Percentiles rank a stretch among this genome's conserved stretches.
Conservation (phyloP, 805 yeast species). For the Kuraishia piskuri region DNA sequence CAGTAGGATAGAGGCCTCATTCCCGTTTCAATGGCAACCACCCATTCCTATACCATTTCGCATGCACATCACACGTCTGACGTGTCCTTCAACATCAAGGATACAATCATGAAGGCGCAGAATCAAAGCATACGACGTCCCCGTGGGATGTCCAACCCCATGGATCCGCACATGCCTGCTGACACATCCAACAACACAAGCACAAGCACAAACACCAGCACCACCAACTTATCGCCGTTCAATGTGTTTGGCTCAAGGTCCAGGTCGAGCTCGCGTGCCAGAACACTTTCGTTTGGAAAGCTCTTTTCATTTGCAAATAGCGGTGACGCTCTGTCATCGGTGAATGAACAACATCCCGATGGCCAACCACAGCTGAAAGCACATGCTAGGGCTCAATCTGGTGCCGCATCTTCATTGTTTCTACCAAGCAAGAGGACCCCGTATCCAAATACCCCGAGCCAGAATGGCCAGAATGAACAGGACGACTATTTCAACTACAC, state of each 20-base stretch:
- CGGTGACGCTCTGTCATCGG: not conserved
- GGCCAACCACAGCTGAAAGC: not conserved
- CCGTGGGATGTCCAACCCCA: not conserved
- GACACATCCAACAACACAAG: not conserved
- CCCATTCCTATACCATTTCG: not conserved
- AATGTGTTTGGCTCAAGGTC: slow-evolving; percentile 2
- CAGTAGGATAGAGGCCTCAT: not conserved
- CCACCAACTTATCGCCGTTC: not conserved
- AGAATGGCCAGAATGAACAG: slow-evolving; percentile 1
- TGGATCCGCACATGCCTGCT: not conserved
- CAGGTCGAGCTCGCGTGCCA: slow-evolving; percentile 28
- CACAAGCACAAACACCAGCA: not conserved
- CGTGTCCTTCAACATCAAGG: not conserved
- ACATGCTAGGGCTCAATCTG: not conserved
- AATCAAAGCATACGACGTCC: not conserved
- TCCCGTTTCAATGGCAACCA: not conserved
- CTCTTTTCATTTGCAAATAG: slow-evolving; percentile 28
- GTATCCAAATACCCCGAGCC: not conserved
- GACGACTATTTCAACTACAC: not conserved
- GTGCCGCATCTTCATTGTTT: not conserved
- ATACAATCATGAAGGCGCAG: not conserved
- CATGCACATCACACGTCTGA: not conserved
- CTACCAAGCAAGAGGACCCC: not conserved
- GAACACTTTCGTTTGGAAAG: slow-evolving; percentile 25
- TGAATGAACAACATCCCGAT: not conserved